phyloP scores from a whole-genome alignment of 2,329 filamentous ascomycete species.

The Aspergillus piperis region DNA sequence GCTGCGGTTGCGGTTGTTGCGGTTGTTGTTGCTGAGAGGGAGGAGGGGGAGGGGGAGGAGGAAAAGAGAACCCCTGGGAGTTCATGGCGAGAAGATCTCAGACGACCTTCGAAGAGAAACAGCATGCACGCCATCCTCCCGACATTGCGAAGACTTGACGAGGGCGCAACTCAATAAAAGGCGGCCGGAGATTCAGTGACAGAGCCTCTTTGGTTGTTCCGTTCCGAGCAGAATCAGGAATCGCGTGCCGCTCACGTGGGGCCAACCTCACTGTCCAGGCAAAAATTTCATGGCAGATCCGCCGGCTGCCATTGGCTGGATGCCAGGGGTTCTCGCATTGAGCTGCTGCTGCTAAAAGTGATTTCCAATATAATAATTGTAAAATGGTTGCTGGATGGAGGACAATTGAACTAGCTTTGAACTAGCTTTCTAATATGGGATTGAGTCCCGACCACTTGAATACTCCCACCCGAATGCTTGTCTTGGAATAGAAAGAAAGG shows the following conservation, averaged over 20 bases:
- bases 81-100: conserved; percentile 36
- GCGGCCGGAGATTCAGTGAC: conserved; percentile 7
- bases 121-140: conserved; percentile 29
- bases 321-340: too few relatives aligned
- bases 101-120: conserved; percentile 27
- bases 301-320: conserved; percentile 24
- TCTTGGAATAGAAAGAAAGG: conserved; percentile 14
- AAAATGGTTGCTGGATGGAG: not conserved
- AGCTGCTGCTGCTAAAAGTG: too few relatives aligned
- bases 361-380: too few relatives aligned
- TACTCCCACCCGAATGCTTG: conserved; percentile 11
- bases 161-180: conserved; percentile 10
- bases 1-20: conserved; percentile 22
- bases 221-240: conserved; percentile 21
- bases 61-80: conserved; percentile 49
- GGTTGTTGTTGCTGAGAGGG: conserved; percentile 28
- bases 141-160: conserved; percentile 22
- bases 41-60: conserved; percentile 48
- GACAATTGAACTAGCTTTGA: not conserved
- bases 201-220: conserved; percentile 22
- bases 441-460: conserved; percentile 4
- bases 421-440: conserved; percentile 21
- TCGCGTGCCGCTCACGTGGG: conserved; percentile 17
- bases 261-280: not conserved
- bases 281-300: conserved; percentile 21